Conservation (phyloP, 495 filamentous ascomycete species). For the Penicillium odoratum region DNA sequence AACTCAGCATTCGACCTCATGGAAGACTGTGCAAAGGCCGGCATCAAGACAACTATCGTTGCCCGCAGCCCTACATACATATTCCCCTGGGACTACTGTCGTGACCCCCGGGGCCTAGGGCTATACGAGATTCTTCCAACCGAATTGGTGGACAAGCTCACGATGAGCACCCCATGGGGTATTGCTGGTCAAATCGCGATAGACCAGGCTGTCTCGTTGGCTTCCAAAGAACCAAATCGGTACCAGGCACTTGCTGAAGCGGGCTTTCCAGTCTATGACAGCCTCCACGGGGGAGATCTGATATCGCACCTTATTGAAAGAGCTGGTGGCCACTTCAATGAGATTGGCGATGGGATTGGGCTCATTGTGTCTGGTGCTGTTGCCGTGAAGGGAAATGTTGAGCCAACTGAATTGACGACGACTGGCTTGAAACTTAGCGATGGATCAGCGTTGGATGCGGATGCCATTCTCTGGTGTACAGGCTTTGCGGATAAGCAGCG, state of each 20-base stretch:
- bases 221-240: background rate
- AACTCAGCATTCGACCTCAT: background rate
- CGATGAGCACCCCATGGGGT: background rate
- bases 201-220: background rate
- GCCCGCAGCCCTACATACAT: background rate
- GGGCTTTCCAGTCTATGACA: background rate
- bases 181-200: background rate
- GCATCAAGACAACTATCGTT: background rate
- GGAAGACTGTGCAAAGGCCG: conserved; percentile 1
- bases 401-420: background rate
- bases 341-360: background rate
- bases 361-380: background rate
- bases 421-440: background rate
- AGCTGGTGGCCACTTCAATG: background rate
- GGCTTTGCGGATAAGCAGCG: background rate
- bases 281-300: background rate
- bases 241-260: background rate
- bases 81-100: background rate
- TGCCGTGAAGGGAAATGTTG: background rate
- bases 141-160: background rate
- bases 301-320: background rate
- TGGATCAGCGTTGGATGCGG: background rate
- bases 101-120: background rate
- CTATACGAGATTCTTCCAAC: background rate
- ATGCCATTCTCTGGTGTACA: background rate